A percentile compares a stretch with the other conserved stretches of the same genome.
phyloP scores from a whole-genome alignment of 2,329 filamentous ascomycete genomes.

The Venturiaceae sp. region DNA sequence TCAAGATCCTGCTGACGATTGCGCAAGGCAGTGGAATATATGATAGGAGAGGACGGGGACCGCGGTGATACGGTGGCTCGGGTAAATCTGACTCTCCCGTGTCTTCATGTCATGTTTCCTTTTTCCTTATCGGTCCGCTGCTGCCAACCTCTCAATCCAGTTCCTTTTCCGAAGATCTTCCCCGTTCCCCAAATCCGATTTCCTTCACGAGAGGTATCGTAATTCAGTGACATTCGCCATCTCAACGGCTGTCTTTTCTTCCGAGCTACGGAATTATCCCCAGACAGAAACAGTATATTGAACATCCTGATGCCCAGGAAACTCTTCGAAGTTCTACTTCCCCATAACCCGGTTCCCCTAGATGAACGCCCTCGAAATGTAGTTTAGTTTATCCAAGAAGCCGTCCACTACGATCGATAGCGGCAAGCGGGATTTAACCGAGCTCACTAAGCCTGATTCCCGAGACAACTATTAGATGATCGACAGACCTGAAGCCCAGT shows the following conservation, averaged over 20 bases:
- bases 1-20: too few relatives aligned
- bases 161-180: not conserved
- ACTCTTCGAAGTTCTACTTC: not conserved
- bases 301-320: not conserved
- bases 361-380: too few relatives aligned
- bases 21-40: too few relatives aligned
- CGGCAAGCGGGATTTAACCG: not conserved
- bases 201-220: not conserved
- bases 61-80: too few relatives aligned
- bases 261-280: not conserved
- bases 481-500: not conserved
- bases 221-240: not conserved
- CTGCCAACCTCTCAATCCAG: not conserved
- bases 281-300: not conserved
- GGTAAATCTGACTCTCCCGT: too few relatives aligned
- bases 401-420: not conserved
- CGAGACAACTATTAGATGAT: not conserved
- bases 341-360: not conserved
- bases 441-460: not conserved
- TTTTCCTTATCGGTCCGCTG: not conserved
- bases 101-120: too few relatives aligned
- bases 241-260: not conserved
- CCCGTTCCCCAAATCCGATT: too few relatives aligned
- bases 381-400: too few relatives aligned
- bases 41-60: too few relatives aligned